These are phyloP conservation scores for Aspergillus cejpii DNA, from an alignment of 2,329 filamentous ascomycete genomes.

Conservation along the genomic window DNA sequence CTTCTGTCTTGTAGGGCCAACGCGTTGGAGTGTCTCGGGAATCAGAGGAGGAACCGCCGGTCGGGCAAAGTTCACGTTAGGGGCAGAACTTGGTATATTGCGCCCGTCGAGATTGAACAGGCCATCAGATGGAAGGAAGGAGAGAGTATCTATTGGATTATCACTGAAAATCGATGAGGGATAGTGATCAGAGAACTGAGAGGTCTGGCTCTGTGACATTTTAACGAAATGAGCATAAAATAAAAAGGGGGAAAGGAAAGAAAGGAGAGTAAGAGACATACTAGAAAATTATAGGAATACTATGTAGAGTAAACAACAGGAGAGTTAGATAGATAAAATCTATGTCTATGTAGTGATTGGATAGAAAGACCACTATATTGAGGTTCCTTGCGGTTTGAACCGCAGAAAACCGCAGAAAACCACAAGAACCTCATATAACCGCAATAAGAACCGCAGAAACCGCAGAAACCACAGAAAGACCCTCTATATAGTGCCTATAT, in stretches of 20 bases:
- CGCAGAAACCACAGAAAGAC: too few species aligned
- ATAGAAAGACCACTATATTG: too few species aligned
- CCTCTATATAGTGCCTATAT: too few species aligned
- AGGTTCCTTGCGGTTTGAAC: too few species aligned
- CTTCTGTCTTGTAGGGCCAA: conserved; percentile 5
- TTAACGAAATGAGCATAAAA: background rate
- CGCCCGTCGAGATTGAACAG: conserved; percentile 3
- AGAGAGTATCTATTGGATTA: conserved; percentile 2
- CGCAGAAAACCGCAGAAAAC: too few species aligned
- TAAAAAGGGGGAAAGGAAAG: background rate
- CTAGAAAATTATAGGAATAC: background rate
- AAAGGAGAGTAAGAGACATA: conserved; percentile 1
- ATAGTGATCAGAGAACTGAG: conserved; percentile 10
- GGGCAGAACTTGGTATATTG: background rate
- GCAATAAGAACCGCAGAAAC: too few species aligned
- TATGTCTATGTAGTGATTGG: too few species aligned
- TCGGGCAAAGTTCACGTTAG: background rate
- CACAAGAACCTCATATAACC: too few species aligned
- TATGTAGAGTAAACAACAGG: too few species aligned
- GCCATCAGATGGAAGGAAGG: conserved; percentile 3
- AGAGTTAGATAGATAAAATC: too few species aligned
- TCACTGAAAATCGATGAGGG: conserved; percentile 7
- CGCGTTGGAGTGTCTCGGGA: conserved; percentile 1
- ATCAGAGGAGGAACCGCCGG: background rate
- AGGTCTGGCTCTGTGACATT: conserved; percentile 14